Evolutionary conservation across 805 yeast species (phyloP), one percentile per base, ranked within the genome.

Genomic region (Alloascoidea africana): DNA sequence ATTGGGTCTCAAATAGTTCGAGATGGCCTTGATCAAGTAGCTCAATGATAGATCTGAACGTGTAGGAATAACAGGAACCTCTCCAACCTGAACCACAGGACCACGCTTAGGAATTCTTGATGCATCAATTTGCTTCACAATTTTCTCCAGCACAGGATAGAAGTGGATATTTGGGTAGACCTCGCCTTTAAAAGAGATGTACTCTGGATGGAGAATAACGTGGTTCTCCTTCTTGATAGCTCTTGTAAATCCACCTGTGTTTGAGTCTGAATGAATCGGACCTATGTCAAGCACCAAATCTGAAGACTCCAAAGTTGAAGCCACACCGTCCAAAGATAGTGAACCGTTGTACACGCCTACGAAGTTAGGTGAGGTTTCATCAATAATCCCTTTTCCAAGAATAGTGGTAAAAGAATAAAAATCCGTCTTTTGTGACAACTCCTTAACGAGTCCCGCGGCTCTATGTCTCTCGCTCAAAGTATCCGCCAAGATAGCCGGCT

Each of bases 201-300:
- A 69, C 37, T 66, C 66, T 4, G 78, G 72, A 45, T 73, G 72
- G 36, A 80, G 49, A 19, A 65, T 49, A 41, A 80, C 56, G 14
- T 68, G 40, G 37, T 59, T 52, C n/a, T 63, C 58, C 37, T 59
- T 59, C 5, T 56, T 46, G 38, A 73, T 62, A 5, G 58, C 61
- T 18, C 70, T 60, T 3, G 81, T 54, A 56, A 69, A 73, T 38
- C 70, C 73, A 5, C 89, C 89, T 16, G 79, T 66, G 50, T 80
- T 81, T 42, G 75, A 70, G 52, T 80, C 91, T 41, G 77, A 71
- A 39, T 65, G 58, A 40, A 70, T 65, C 36, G 76, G 70, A 5
- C 96, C 96, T 44, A 84, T 58, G 48, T 71, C 72, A 32, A 87
- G 45, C 14, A 86, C 63, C 35, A 81, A 60, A 52, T 89, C 96